Conservation (phyloP, 805 yeast species). For the Myxozyma geophila region DNA sequence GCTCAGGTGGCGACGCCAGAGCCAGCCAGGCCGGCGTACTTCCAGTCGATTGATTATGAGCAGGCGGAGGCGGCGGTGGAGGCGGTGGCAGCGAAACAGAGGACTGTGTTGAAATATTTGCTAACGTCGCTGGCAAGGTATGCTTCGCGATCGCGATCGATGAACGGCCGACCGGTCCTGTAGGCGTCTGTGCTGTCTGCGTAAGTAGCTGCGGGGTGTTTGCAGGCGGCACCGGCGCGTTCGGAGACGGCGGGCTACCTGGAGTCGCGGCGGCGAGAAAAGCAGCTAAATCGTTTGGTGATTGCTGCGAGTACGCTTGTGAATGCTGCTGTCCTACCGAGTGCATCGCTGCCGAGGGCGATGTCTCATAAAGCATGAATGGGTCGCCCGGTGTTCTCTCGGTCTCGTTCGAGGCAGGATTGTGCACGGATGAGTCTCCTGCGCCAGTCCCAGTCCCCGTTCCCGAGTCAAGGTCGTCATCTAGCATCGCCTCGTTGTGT, state of each 20-base stretch:
- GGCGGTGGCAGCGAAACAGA: neutral
- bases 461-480: slow-evolving; percentile 5
- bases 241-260: slow-evolving; percentile 7
- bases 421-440: neutral
- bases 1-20: slow-evolving; percentile 29
- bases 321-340: neutral
- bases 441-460: slow-evolving; percentile 3
- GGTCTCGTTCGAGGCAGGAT: slow-evolving; percentile 2
- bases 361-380: slow-evolving; percentile 10
- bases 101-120: neutral
- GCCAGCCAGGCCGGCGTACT: slow-evolving; percentile 25
- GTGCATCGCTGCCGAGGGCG: slow-evolving; percentile 2
- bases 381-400: slow-evolving; percentile 4
- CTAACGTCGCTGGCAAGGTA: neutral
- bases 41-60: slow-evolving; percentile 2
- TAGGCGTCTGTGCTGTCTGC: neutral
- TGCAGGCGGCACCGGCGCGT: slow-evolving; percentile 3
- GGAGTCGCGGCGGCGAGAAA: slow-evolving; percentile 11
- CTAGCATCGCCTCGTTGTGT: neutral
- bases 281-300: slow-evolving; percentile 12
- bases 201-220: slow-evolving; percentile 10
- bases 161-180: neutral
- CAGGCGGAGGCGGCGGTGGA: neutral
- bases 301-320: neutral
- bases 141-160: neutral